Evolutionary conservation across 305 asterid species (phyloP).

Genomic region (Fraxinus velutina): DNA sequence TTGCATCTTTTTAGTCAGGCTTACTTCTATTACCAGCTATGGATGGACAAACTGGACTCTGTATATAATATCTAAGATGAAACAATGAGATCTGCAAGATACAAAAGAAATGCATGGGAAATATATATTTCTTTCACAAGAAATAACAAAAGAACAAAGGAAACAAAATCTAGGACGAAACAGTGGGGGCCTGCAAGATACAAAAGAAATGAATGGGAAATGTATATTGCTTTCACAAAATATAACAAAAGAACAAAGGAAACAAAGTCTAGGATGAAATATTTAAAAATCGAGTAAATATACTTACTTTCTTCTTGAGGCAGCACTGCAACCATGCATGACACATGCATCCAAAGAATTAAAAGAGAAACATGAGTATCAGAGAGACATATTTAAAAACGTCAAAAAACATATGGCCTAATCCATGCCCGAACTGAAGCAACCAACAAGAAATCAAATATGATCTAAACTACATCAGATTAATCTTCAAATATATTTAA

Average conservation of each 20-base stretch:
- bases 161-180: background rate
- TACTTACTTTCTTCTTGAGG: slow-evolving; percentile 80
- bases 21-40: slow-evolving; percentile 2
- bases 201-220: slow-evolving; percentile 2
- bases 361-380: slow-evolving; percentile 22
- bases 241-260: slow-evolving; percentile 2
- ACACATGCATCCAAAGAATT: slow-evolving; percentile 48
- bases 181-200: slow-evolving; percentile 8
- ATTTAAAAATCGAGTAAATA: background rate
- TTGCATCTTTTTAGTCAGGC: slow-evolving; percentile 14
- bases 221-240: background rate
- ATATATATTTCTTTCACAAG: background rate
- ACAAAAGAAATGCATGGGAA: background rate
- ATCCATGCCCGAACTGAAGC: background rate
- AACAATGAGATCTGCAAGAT: slow-evolving; percentile 9
- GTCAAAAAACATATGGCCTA: slow-evolving; percentile 6
- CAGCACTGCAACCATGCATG: slow-evolving; percentile 57
- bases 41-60: slow-evolving; percentile 7
- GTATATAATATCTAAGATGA: background rate
- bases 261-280: background rate
- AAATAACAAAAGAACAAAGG: slow-evolving; percentile 1
- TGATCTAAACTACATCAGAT: slow-evolving; percentile 3
- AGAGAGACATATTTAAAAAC: slow-evolving; percentile 16
- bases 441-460: background rate
- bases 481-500: background rate